Evolutionary conservation across 2,329 filamentous ascomycete genomes (phyloP).

Genomic region (Diaporthe eres): DNA sequence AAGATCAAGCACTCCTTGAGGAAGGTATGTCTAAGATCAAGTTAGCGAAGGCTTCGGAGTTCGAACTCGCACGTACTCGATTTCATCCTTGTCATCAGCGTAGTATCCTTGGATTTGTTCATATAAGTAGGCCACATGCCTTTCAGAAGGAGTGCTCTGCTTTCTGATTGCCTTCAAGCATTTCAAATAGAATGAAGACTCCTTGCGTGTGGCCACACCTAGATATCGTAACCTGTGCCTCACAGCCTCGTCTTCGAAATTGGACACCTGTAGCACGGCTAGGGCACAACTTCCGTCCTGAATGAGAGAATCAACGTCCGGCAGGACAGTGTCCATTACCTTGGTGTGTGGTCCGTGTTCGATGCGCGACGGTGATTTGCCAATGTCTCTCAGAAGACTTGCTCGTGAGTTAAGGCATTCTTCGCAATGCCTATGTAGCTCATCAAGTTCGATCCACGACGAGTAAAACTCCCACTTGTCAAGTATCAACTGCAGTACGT

Average conservation of each 20-base stretch:
- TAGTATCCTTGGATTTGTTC: background rate
- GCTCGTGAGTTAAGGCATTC: background rate
- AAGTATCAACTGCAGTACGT: background rate
- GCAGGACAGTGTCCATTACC: background rate
- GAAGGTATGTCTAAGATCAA: background rate
- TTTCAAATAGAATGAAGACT: background rate
- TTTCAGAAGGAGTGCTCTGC: background rate
- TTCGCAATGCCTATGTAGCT: background rate
- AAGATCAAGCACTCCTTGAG: background rate
- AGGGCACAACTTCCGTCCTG: background rate
- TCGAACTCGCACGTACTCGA: background rate
- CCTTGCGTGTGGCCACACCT: background rate
- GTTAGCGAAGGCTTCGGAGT: background rate
- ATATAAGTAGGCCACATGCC: background rate
- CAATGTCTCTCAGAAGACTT: background rate
- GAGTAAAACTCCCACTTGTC: constrained; percentile 3
- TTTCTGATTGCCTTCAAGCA: background rate
- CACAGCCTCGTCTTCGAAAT: background rate
- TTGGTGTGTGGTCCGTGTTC: background rate
- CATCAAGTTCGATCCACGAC: background rate
- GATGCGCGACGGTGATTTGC: background rate
- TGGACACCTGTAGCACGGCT: background rate
- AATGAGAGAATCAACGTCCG: background rate
- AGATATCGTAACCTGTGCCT: background rate
- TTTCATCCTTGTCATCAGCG: background rate